These are phyloP conservation scores for Thraustochytrium striatum DNA, from an alignment of 352 stramenopile species.

Conservation along the genomic window DNA sequence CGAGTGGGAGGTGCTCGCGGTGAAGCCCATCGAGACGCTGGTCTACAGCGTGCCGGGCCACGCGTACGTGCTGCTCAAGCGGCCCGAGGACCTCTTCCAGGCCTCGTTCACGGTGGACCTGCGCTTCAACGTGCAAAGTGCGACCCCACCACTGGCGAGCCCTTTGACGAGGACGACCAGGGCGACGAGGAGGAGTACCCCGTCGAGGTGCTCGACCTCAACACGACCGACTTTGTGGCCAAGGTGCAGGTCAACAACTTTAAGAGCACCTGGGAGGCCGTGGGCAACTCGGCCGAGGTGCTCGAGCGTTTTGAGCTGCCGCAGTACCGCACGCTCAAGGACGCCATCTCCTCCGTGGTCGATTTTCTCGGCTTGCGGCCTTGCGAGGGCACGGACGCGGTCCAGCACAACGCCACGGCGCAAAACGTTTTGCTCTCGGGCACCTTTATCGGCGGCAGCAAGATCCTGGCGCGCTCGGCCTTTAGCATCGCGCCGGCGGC, in stretches of 20 bases:
- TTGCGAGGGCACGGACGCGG: slow-evolving; percentile 50
- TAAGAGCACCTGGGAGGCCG: slow-evolving; percentile 87
- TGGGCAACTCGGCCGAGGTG: slow-evolving; percentile 87
- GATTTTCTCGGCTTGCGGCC: slow-evolving; percentile 48
- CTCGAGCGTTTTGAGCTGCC: slow-evolving; percentile 80
- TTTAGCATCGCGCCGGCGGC: slow-evolving; percentile 2
- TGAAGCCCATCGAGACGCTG: slow-evolving; percentile 9
- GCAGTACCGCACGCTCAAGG: slow-evolving; percentile 51
- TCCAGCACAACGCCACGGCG: slow-evolving; percentile 6
- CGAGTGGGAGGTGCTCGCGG: slow-evolving; percentile 57
- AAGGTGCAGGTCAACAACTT: slow-evolving; percentile 94
- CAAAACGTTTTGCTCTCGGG: slow-evolving; percentile 47
- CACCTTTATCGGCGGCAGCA: slow-evolving; percentile 44
- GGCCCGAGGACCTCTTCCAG: slow-evolving; percentile 4
- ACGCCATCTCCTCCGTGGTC: slow-evolving; percentile 50
- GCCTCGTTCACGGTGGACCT: slow-evolving; percentile 31
- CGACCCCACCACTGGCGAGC: slow-evolving; percentile 7
- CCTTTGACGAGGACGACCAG: slow-evolving; percentile 61
- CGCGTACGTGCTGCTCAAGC: slow-evolving; percentile 51
- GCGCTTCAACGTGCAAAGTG: slow-evolving; percentile 29
- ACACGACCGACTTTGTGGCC: slow-evolving; percentile 91
- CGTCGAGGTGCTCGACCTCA: slow-evolving; percentile 92
- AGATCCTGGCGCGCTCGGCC: slow-evolving; percentile 45
- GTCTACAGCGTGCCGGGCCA: background rate
- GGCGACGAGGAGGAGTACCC: slow-evolving; percentile 93